Evolutionary conservation across 495 filamentous ascomycete species (phyloP).

Genomic region (Hyaloscypha hepaticicola): DNA sequence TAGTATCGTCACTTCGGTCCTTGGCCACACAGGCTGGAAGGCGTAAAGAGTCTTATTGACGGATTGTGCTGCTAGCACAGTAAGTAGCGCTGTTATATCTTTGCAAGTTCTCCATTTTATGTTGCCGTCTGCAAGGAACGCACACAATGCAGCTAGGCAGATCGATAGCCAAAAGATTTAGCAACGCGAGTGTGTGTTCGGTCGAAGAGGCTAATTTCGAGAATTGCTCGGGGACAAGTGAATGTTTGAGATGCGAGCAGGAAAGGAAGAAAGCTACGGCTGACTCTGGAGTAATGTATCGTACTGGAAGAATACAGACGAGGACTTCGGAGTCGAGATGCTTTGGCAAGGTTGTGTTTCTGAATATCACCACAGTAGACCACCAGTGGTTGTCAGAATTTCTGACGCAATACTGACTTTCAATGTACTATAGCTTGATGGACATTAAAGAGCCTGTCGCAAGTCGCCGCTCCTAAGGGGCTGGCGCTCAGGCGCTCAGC

Average conservation of each 20-base stretch:
- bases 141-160: conserved; percentile 13
- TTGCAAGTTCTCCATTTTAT: conserved; percentile 16
- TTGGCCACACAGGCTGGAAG: neutral
- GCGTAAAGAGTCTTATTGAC: conserved; percentile 9
- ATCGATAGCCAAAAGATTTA: conserved; percentile 17
- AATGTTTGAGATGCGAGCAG: conserved; percentile 15
- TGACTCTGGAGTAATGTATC: conserved; percentile 11
- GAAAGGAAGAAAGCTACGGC: conserved; percentile 17
- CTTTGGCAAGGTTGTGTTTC: too few relatives aligned
- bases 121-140: conserved; percentile 9
- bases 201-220: neutral
- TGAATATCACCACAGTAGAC: too few relatives aligned
- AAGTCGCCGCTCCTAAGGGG: too few relatives aligned
- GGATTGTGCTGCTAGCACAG: neutral
- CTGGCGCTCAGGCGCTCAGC: too few relatives aligned
- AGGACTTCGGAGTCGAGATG: too few relatives aligned
- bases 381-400: too few relatives aligned
- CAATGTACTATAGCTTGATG: too few relatives aligned
- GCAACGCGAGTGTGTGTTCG: conserved; percentile 6
- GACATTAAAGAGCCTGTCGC: too few relatives aligned
- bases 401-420: too few relatives aligned
- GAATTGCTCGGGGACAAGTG: conserved; percentile 4
- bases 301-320: too few relatives aligned
- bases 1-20: neutral
- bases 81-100: conserved; percentile 13